These are phyloP conservation scores for Termitomyces sp. DNA, from an alignment of 768 basidiomycete genomes.

Conservation along the genomic window DNA sequence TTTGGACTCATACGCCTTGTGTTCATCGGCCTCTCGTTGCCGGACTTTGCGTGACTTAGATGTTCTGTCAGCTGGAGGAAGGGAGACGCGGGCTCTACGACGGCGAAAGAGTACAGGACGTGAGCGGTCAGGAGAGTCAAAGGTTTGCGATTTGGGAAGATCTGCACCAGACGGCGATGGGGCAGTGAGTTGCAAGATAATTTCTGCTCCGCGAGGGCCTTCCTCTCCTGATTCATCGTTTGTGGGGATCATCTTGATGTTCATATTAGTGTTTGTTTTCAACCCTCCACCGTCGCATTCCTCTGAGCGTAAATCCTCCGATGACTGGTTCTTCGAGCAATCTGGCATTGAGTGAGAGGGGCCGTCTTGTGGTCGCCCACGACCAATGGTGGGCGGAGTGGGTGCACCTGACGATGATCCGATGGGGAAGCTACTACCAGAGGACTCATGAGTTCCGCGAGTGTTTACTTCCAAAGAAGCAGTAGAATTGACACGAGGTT, in stretches of 20 bases:
- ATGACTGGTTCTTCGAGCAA: neutral
- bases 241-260: slow-evolving; percentile 7
- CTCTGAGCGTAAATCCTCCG: slow-evolving; percentile 5
- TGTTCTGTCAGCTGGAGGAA: slow-evolving; percentile 22
- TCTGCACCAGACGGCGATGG: slow-evolving; percentile 8
- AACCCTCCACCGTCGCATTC: slow-evolving; percentile 1
- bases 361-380: neutral
- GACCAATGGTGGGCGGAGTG: slow-evolving; percentile 3
- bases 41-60: slow-evolving; percentile 24
- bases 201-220: neutral
- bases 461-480: slow-evolving; percentile 44
- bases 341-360: neutral
- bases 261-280: neutral
- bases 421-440: slow-evolving; percentile 36
- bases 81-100: slow-evolving; percentile 24
- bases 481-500: slow-evolving; percentile 47
- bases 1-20: slow-evolving; percentile 55
- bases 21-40: slow-evolving; percentile 42
- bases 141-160: neutral
- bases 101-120: slow-evolving; percentile 28
- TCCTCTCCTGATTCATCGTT: slow-evolving; percentile 9
- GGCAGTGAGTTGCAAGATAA: slow-evolving; percentile 9
- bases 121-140: slow-evolving; percentile 16
- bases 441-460: slow-evolving; percentile 41
- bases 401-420: slow-evolving; percentile 27